phyloP scores from a whole-genome alignment of 345 rosid genomes.

The Hevea brasiliensis region DNA sequence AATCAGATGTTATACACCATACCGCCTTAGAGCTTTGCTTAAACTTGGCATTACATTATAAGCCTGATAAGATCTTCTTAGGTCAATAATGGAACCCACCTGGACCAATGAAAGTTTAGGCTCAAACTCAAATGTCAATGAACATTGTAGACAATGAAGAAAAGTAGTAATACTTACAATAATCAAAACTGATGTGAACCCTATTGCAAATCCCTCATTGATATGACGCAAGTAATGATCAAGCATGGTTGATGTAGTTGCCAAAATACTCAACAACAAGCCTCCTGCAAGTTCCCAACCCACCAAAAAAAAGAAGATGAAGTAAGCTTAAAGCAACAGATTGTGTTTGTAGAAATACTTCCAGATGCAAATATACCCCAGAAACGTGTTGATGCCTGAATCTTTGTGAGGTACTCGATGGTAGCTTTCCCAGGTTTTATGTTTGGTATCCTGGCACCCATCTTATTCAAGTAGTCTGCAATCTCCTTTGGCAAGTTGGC shows the following conservation, averaged over 20 bases:
- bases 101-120: constrained; percentile 23
- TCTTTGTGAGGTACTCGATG: constrained; percentile 69
- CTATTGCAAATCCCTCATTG: constrained; percentile 81
- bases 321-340: constrained; percentile 9
- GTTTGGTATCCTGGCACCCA: constrained; percentile 98
- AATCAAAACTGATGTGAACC: constrained; percentile 84
- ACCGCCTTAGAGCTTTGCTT: constrained; percentile 82
- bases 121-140: background rate
- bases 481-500: constrained; percentile 99
- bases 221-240: constrained; percentile 78
- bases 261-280: constrained; percentile 72
- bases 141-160: constrained; percentile 1
- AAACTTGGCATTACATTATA: constrained; percentile 95
- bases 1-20: constrained; percentile 53
- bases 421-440: constrained; percentile 96
- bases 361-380: constrained; percentile 62
- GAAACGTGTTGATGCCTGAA: constrained; percentile 96
- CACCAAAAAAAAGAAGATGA: background rate
- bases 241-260: constrained; percentile 78
- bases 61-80: constrained; percentile 95
- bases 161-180: constrained; percentile 52
- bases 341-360: background rate
- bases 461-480: constrained; percentile 87
- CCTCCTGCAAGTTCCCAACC: constrained; percentile 57
- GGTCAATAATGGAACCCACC: constrained; percentile 97